Base-by-base conservation (phyloP, 805 yeast genomes). In the Isabelozyma rhagii region DNA sequence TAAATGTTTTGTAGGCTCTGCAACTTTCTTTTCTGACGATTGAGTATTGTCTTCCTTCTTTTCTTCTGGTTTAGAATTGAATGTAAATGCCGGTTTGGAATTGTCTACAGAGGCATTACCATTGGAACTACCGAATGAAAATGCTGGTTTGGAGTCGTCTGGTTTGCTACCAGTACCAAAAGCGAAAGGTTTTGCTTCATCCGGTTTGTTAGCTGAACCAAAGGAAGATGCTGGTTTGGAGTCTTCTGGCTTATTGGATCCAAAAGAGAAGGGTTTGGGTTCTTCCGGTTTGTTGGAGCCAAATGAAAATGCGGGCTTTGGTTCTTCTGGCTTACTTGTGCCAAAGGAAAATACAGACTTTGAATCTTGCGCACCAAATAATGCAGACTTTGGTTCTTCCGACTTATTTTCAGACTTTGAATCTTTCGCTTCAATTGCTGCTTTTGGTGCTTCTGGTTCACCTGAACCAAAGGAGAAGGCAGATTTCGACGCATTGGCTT, bases 401-500 rank as follows among this genome's bases (percentile, higher is more conserved):
- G 42, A 48, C 4, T 43, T 8, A 10, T 34, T 43, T 8, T 36
- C 42, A 8, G 39, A 14, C 15, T 45, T 41, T 10, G 51, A 10
- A 13, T 28, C 56, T 54, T 34, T 59, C 59, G 46, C 55, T 56
- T 39, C 53, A 51, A 39, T 61, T 61, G 54, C 59, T 25, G 62
- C 54, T 42, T 53, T 36, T 21, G 44, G 47, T 41, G 44, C 44
- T 18, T 41, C 47, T 10, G 39, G 47, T n/a, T 45, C 40, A 3
- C 72, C 71, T 2, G 80, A 72, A 4, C 75, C 75, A 13, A 31
- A 31, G 10, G 36, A 31, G 36, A 31, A 31, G n/a, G 55, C 53
- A 39, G 48, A 38, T 45, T 40, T 21, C 1, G 45, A 48, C 2
- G 40, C 58, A n/a, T 47, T 45, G 11, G 46, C 48, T 27, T 29